Percentiles rank a stretch among this genome's conserved stretches.
Evolutionary conservation across 2,329 filamentous ascomycete genomes (phyloP).

Genomic region (Cladosporium phlei): DNA sequence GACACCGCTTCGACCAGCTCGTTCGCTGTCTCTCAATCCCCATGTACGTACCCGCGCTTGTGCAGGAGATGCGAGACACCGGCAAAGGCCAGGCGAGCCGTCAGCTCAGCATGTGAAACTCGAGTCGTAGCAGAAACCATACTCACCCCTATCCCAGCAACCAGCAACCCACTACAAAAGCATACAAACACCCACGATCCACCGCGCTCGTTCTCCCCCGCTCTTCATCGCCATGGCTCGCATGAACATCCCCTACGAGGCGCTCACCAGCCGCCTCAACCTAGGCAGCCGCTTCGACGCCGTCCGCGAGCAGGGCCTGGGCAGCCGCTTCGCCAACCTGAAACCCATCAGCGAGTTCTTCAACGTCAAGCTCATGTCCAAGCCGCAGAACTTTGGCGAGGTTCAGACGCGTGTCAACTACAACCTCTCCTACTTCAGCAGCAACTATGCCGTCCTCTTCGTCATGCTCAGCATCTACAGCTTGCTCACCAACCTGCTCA

Average conservation of each 20-base stretch:
- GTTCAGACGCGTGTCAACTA: conserved; percentile 92
- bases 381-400: conserved; percentile 85
- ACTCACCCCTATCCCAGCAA: conserved; percentile 1
- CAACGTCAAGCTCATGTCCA: conserved; percentile 91
- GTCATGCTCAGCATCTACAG: conserved; percentile 95
- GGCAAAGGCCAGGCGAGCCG: background rate
- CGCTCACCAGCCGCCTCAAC: conserved; percentile 85
- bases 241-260: conserved; percentile 88
- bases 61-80: background rate
- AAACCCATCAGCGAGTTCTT: conserved; percentile 89
- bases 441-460: conserved; percentile 95
- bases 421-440: conserved; percentile 94
- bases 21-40: too few relatives aligned
- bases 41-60: conserved; percentile 9
- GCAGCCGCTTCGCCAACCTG: conserved; percentile 84
- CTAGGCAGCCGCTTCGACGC: conserved; percentile 78
- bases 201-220: conserved; percentile 2
- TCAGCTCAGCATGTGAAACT: conserved; percentile 5
- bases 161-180: too few relatives aligned
- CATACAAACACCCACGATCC: conserved; percentile 1
- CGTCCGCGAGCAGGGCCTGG: conserved; percentile 72
- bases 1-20: too few relatives aligned
- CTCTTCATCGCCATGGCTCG: conserved; percentile 41
- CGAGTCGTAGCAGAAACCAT: background rate
- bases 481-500: conserved; percentile 75